Evolutionary conservation across 768 basidiomycete genomes (phyloP).

Genomic region (Sporobolomyces phaffii): DNA sequence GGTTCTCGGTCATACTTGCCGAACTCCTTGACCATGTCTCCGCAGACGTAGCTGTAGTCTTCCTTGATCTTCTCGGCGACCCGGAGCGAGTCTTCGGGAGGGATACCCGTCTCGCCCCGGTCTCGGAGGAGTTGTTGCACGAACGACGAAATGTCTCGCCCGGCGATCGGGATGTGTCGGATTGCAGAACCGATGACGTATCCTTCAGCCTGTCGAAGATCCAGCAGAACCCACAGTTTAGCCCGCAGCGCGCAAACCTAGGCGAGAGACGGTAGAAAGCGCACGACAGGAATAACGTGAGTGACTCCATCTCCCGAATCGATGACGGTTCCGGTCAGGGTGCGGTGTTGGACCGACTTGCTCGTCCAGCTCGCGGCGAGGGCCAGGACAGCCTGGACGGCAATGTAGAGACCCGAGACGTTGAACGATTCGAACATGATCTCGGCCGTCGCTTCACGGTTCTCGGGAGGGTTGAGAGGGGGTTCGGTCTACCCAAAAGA

Average conservation of each 20-base stretch:
- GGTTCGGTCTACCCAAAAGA: conserved; percentile 74
- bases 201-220: conserved; percentile 66
- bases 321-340: conserved; percentile 73
- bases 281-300: conserved; percentile 70
- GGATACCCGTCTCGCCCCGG: conserved; percentile 80
- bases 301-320: conserved; percentile 99
- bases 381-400: conserved; percentile 95
- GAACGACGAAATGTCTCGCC: conserved; percentile 93
- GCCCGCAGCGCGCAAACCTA: conserved; percentile 57
- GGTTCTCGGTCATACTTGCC: conserved; percentile 96
- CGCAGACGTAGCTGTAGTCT: conserved; percentile 95
- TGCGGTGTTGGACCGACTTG: conserved; percentile 53
- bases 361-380: conserved; percentile 97
- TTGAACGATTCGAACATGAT: conserved; percentile 99
- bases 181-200: conserved; percentile 98
- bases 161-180: conserved; percentile 98
- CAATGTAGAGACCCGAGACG: conserved; percentile 95
- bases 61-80: conserved; percentile 94
- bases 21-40: conserved; percentile 98
- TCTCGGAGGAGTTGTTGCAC: conserved; percentile 93
- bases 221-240: too few relatives aligned
- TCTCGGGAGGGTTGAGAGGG: conserved; percentile 94
- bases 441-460: conserved; percentile 96
- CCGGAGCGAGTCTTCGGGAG: conserved; percentile 87
- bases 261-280: conserved; percentile 15